Conservation (phyloP, 2,329 filamentous ascomycete genomes). For the Pseudocercospora vitis region DNA sequence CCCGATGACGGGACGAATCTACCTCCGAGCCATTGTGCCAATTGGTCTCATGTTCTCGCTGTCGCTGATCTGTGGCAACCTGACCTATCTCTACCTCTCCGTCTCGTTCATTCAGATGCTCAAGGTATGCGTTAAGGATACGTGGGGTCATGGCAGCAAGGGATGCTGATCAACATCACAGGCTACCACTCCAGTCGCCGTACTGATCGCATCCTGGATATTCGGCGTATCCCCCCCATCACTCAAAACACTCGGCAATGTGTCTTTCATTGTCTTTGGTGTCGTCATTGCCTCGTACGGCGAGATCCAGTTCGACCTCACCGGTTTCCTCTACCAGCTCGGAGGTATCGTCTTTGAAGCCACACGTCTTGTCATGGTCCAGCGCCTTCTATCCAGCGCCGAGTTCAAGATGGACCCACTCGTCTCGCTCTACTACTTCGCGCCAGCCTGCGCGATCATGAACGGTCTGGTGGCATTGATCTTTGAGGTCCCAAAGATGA, state of each 20-base stretch:
- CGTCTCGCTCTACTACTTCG: conserved; percentile 87
- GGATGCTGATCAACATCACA: conserved; percentile 13
- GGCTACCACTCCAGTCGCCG: conserved; percentile 93
- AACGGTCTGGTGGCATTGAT: conserved; percentile 72
- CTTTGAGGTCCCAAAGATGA: conserved; percentile 70
- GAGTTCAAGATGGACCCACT: conserved; percentile 93
- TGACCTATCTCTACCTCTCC: conserved; percentile 91
- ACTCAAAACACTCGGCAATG: conserved; percentile 84
- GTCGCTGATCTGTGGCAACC: conserved; percentile 93
- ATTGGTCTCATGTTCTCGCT: conserved; percentile 95
- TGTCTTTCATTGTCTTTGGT: conserved; percentile 91
- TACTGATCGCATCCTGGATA: conserved; percentile 84
- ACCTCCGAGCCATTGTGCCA: conserved; percentile 88
- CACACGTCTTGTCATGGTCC: conserved; percentile 78
- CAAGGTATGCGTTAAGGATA: conserved; percentile 60
- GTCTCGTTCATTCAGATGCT: conserved; percentile 99
- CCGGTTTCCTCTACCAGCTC: conserved; percentile 76
- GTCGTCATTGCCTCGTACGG: conserved; percentile 92
- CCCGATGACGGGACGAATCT: conserved; percentile 94
- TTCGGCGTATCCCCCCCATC: conserved; percentile 83
- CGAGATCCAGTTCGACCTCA: conserved; percentile 88
- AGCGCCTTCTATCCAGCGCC: conserved; percentile 74
- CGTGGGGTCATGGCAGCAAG: background rate
- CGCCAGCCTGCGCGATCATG: conserved; percentile 78
- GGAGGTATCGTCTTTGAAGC: conserved; percentile 80